These are phyloP conservation scores for Gracilaria caudata DNA, from an alignment of 23 red algal genomes.

Conservation along the genomic window DNA sequence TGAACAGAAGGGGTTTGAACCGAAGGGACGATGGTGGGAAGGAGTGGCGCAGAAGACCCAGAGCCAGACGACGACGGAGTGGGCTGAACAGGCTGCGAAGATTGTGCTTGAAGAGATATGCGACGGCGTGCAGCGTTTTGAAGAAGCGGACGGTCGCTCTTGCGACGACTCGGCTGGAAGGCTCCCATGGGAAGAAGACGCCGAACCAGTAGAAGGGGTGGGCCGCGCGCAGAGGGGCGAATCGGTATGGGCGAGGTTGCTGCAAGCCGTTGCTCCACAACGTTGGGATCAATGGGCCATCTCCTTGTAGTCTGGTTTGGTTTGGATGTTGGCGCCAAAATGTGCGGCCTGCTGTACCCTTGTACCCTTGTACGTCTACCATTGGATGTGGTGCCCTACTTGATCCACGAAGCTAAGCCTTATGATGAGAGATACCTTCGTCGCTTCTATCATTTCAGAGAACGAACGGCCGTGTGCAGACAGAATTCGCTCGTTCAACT, in stretches of 20 bases:
- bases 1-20: background rate
- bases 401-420: background rate
- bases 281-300: background rate
- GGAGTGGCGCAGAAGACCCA: background rate
- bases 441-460: too few relatives aligned
- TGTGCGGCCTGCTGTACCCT: background rate
- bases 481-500: too few relatives aligned
- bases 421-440: background rate
- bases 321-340: constrained; percentile 25
- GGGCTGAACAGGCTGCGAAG: background rate
- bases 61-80: constrained; percentile 13
- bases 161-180: constrained; percentile 23
- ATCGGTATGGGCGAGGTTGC: too few relatives aligned
- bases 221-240: too few relatives aligned
- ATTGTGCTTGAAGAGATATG: background rate
- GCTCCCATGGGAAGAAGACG: background rate
- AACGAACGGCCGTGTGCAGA: too few relatives aligned
- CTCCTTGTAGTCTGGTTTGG: background rate
- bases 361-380: background rate
- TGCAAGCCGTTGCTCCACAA: too few relatives aligned
- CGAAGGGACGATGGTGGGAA: background rate
- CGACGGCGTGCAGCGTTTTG: background rate
- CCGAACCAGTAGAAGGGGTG: background rate
- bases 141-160: constrained; percentile 7
- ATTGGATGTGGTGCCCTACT: background rate